Conservation (phyloP, 2,329 filamentous ascomycete genomes). For the Cytospora chrysosperma region DNA sequence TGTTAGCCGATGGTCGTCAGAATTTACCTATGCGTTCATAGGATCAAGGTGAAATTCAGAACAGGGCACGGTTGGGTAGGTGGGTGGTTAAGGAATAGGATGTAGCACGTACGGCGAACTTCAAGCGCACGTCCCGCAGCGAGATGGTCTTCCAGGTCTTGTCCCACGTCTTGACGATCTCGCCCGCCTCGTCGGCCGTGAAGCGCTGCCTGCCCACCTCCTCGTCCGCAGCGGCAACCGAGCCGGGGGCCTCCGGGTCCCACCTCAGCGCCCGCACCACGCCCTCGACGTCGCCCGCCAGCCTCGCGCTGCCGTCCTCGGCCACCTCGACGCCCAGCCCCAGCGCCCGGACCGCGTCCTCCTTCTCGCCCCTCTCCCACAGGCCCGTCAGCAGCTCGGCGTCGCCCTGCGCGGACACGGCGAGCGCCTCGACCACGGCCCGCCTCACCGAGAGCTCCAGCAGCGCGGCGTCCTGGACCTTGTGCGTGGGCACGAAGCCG, state of each 20-base stretch:
- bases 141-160: conserved; percentile 57
- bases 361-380: conserved; percentile 36
- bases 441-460: conserved; percentile 50
- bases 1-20: conserved; percentile 24
- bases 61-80: no score
- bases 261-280: conserved; percentile 29
- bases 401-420: conserved; percentile 35
- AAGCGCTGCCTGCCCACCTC: conserved; percentile 27
- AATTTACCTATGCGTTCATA: not conserved
- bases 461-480: conserved; percentile 43
- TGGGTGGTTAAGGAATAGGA: not conserved
- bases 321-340: conserved; percentile 39
- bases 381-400: conserved; percentile 29
- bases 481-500: conserved; percentile 42
- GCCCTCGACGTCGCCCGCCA: conserved; percentile 39
- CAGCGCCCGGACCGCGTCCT: conserved; percentile 36
- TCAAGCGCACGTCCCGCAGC: conserved; percentile 58
- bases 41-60: not conserved
- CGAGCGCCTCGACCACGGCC: conserved; percentile 53
- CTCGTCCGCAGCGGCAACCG: conserved; percentile 15
- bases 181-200: conserved; percentile 41
- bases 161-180: conserved; percentile 48
- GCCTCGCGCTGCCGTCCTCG: conserved; percentile 39
- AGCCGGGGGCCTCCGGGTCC: conserved; percentile 5
- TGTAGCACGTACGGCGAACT: conserved; percentile 64